Evolutionary conservation across 768 basidiomycete genomes (phyloP).

Genomic region (Termitomyces sp.): DNA sequence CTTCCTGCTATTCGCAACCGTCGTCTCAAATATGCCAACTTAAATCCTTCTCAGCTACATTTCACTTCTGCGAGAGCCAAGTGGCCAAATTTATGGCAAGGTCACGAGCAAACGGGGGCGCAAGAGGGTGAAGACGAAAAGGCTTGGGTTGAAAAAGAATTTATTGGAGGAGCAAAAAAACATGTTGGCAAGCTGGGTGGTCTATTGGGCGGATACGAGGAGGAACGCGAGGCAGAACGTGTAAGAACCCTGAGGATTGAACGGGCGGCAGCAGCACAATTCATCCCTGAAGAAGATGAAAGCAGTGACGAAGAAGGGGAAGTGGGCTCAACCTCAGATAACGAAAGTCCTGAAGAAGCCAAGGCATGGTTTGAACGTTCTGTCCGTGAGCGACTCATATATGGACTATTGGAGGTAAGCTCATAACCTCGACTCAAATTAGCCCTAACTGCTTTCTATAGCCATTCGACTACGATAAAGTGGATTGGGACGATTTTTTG

Average conservation of each 20-base stretch:
- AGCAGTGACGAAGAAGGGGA: conserved; percentile 44
- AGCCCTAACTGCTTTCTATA: conserved; percentile 20
- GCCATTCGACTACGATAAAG: conserved; percentile 63
- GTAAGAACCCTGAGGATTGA: conserved; percentile 41
- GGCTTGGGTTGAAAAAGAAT: conserved; percentile 59
- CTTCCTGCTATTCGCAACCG: conserved; percentile 69
- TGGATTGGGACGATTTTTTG: conserved; percentile 74
- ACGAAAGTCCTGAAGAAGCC: conserved; percentile 46
- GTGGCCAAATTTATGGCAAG: conserved; percentile 71
- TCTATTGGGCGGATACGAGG: conserved; percentile 69
- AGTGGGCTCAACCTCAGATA: conserved; percentile 19
- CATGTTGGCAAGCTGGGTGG: conserved; percentile 67
- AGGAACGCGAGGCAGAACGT: conserved; percentile 68
- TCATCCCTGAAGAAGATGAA: conserved; percentile 68
- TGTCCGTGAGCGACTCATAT: conserved; percentile 68
- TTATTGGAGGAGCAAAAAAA: conserved; percentile 50
- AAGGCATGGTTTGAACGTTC: conserved; percentile 50
- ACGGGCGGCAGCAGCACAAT: conserved; percentile 33
- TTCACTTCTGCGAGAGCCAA: conserved; percentile 45
- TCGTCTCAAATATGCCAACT: conserved; percentile 55
- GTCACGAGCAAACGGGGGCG: conserved; percentile 39
- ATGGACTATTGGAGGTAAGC: conserved; percentile 68
- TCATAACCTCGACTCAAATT: background rate
- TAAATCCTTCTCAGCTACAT: conserved; percentile 48
- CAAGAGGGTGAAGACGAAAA: conserved; percentile 62